Conservation (phyloP, 164 flowering plant genomes). For the Magnolia officinalis region DNA sequence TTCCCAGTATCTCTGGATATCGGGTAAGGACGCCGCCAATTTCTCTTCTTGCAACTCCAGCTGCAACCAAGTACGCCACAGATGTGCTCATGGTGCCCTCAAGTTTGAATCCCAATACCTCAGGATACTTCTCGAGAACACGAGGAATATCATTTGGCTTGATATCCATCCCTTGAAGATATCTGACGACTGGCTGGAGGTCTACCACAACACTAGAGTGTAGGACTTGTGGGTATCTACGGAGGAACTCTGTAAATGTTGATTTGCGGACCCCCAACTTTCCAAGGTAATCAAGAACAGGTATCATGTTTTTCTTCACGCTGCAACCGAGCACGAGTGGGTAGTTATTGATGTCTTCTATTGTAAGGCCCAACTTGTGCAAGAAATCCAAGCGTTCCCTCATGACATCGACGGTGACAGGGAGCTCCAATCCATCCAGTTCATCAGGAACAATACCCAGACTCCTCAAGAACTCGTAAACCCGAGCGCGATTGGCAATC, state of each 20-base stretch:
- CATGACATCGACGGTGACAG: conserved; percentile 87
- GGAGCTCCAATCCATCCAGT: conserved; percentile 92
- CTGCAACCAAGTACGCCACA: conserved; percentile 91
- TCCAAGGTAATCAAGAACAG: conserved; percentile 93
- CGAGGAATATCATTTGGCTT: conserved; percentile 71
- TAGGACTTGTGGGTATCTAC: conserved; percentile 90
- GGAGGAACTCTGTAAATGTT: conserved; percentile 63
- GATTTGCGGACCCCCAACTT: conserved; percentile 81
- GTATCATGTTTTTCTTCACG: conserved; percentile 95
- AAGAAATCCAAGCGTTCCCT: conserved; percentile 89
- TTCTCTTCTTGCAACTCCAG: conserved; percentile 91
- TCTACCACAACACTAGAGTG: conserved; percentile 94
- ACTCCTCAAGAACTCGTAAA: conserved; percentile 71
- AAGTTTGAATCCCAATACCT: conserved; percentile 86
- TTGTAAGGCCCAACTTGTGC: conserved; percentile 71
- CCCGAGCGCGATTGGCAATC: conserved; percentile 55
- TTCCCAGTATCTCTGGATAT: conserved; percentile 84
- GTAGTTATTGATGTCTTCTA: conserved; percentile 85
- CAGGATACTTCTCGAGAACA: conserved; percentile 85
- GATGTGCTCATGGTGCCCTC: conserved; percentile 99
- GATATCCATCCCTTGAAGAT: conserved; percentile 88
- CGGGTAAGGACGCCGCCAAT: conserved; percentile 66
- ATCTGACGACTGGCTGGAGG: conserved; percentile 86
- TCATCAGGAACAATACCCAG: conserved; percentile 87
- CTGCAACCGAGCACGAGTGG: conserved; percentile 97